Percentiles rank a stretch among this genome's conserved stretches.
phyloP scores from a whole-genome alignment of 495 filamentous ascomycete genomes.

The Podospora fimiseda region DNA sequence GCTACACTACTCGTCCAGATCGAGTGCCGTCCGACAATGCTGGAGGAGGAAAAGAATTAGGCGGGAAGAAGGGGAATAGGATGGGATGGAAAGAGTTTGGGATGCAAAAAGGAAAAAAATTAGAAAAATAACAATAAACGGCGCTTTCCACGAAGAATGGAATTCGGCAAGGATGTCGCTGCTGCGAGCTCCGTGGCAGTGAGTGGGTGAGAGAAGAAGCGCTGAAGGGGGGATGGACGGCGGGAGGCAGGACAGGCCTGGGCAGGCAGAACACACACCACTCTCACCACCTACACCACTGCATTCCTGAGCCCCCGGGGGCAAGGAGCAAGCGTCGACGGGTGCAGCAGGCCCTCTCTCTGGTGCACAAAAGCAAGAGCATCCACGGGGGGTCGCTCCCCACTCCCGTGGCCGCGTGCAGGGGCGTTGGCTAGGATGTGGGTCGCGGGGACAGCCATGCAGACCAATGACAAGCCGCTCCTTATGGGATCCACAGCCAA shows the following conservation, averaged over 20 bases:
- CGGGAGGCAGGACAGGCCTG: slow-evolving; percentile 6
- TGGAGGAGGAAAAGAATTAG: no score
- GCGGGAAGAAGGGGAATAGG: no score
- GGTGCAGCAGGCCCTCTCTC: not conserved
- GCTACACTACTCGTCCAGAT: no score
- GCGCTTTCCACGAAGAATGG: not conserved
- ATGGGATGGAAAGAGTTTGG: not conserved
- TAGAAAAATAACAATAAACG: not conserved
- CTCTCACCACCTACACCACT: not conserved
- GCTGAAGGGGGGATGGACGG: slow-evolving; percentile 8
- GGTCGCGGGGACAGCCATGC: slow-evolving; percentile 13
- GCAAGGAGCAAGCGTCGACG: not conserved
- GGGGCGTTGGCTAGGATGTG: slow-evolving; percentile 19
- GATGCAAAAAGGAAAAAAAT: not conserved
- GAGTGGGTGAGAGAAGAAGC: slow-evolving; percentile 1
- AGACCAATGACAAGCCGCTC: slow-evolving; percentile 15
- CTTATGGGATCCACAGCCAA: slow-evolving; percentile 4
- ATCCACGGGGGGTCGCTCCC: slow-evolving; percentile 10
- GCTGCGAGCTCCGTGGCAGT: not conserved
- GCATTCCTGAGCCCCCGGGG: not conserved
- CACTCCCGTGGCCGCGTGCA: slow-evolving; percentile 20
- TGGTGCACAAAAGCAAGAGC: not conserved
- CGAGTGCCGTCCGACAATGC: not conserved
- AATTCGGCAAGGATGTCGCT: not conserved
- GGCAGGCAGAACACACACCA: slow-evolving; percentile 4